Percentiles rank a stretch among this genome's conserved stretches.
Evolutionary conservation across 202 grass and related monocot species (phyloP).

Genomic region (Panicum hallii): DNA sequence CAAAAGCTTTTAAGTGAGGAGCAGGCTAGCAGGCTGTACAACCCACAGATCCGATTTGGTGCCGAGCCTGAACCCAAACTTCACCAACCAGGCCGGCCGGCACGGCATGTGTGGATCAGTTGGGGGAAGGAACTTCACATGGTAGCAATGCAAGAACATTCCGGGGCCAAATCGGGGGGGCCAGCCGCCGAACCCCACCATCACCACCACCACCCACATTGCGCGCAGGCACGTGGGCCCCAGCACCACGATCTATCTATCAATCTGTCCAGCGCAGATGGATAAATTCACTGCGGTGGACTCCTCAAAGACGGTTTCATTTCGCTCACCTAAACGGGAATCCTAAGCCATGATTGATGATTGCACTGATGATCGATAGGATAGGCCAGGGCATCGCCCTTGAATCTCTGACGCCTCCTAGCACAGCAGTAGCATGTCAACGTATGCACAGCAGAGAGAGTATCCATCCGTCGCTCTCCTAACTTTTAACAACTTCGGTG

Average conservation of each 20-base stretch:
- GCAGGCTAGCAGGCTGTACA: too few relatives aligned
- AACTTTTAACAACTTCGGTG: too few relatives aligned
- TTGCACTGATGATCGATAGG: slow-evolving; percentile 1
- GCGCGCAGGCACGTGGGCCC: too few relatives aligned
- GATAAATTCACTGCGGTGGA: neutral
- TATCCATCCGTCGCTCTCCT: neutral
- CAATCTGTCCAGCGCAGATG: too few relatives aligned
- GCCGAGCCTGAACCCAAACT: neutral
- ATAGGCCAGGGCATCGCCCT: neutral
- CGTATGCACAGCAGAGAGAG: neutral
- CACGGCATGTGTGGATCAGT: neutral
- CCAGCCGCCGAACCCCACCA: neutral
- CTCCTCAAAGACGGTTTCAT: neutral
- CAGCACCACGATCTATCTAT: neutral
- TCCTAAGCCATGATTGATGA: neutral
- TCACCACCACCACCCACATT: too few relatives aligned
- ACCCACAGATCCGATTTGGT: too few relatives aligned
- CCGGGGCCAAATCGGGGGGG: slow-evolving; percentile 9
- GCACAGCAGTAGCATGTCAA: neutral
- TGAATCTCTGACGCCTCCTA: neutral
- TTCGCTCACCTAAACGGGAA: slow-evolving; percentile 18
- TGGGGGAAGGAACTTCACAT: neutral
- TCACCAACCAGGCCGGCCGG: neutral
- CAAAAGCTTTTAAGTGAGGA: too few relatives aligned
- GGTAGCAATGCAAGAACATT: slow-evolving; percentile 23